Evolutionary conservation across 2,329 filamentous ascomycete genomes (phyloP).

Genomic region (Penicillium sp.): DNA sequence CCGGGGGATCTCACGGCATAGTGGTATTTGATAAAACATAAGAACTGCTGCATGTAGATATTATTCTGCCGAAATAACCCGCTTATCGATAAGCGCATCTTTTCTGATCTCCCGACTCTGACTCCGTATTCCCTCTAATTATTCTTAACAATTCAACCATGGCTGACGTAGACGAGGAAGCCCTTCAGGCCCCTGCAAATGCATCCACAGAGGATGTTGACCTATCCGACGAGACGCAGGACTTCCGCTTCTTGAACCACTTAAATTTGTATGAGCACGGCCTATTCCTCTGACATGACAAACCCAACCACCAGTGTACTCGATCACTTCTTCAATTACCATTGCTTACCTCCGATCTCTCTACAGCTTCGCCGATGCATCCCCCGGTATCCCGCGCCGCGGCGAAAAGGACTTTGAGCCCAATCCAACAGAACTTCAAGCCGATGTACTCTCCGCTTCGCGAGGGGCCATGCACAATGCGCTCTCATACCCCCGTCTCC

Average conservation of each 20-base stretch:
- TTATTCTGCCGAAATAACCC: not conserved
- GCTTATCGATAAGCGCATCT: conserved; percentile 27
- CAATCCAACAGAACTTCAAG: conserved; percentile 81
- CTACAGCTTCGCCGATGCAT: conserved; percentile 33
- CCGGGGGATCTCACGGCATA: too few species aligned
- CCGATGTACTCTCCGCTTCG: conserved; percentile 73
- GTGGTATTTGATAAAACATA: not conserved
- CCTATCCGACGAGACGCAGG: conserved; percentile 76
- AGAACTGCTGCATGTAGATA: not conserved
- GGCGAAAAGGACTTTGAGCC: conserved; percentile 98
- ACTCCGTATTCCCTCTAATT: conserved; percentile 5
- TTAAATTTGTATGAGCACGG: conserved; percentile 48
- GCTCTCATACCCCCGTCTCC: conserved; percentile 71
- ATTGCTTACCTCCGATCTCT: conserved; percentile 35
- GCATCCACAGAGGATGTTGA: conserved; percentile 53
- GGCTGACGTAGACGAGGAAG: conserved; percentile 47
- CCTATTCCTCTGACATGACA: not conserved
- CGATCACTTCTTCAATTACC: not conserved
- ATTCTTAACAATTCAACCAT: conserved; percentile 25
- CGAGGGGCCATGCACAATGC: conserved; percentile 87
- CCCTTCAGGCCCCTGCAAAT: conserved; percentile 31
- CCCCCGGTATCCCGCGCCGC: conserved; percentile 68
- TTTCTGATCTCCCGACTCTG: conserved; percentile 7
- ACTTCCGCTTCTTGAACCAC: conserved; percentile 72
- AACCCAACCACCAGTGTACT: not conserved